Evolutionary conservation across 139 green algal genomes (phyloP), one percentile per base, ranked within the genome.

Genomic region (Ettlia oleoabundans): DNA sequence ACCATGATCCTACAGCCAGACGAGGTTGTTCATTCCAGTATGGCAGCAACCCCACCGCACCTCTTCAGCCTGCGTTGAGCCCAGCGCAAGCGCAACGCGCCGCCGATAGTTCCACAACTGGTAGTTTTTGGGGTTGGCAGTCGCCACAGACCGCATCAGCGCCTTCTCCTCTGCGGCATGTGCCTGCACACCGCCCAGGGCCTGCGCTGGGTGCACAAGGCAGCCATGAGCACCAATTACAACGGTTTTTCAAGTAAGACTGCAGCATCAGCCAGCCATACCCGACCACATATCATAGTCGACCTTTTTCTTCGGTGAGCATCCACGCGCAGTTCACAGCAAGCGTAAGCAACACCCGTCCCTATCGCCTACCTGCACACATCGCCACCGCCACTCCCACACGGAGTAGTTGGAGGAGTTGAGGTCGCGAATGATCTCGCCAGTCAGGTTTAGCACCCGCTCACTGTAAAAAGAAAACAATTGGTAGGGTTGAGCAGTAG

Each of bases 101-200:
- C 92, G 74, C 10, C 93, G 84, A 86, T 96, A 87, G 76, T 98
- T 97, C 95, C 95, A 98, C 43, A 98, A 86, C 88, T 98, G 95
- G 78, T 98, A 98, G 90, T 98, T 98, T 81, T 98, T 98, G 5
- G 91, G 82, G 58, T 88, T 93, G 43, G 41, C 52, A 2, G 78
- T 76, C 2, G 85, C 85, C 37, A 93, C 84, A 4, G 65, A 66
- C 2, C 76, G 38, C 40, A 87, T 83, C 32, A 92, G 41, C 38
- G 62, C 65, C 37, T 69, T 9, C 51, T 87, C 82, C 26, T 84
- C 65, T 0, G 33, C 21, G 0, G 58, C 70, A n/a, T 91, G 63
- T 7, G 72, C 78, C 28, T 74, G n/a, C 30, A 92, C 55, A 22
- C 84, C 88, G 67, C 86, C 88, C 76, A 81, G 68, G 1, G 71